phyloP scores from a whole-genome alignment of 2,329 filamentous ascomycete species.

The Ophiosphaerella korrae region DNA sequence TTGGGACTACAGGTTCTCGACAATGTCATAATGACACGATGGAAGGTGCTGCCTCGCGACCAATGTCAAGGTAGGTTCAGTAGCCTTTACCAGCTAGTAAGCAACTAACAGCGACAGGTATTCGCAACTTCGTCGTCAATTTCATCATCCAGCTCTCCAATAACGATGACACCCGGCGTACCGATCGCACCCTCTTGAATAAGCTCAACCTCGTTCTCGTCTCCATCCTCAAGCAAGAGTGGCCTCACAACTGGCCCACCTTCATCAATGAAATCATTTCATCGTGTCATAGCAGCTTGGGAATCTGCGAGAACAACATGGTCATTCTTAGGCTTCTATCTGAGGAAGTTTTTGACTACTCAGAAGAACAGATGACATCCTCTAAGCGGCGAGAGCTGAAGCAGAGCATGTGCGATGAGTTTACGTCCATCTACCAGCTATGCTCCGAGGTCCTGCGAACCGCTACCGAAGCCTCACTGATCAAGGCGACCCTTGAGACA shows the following conservation, averaged over 20 bases:
- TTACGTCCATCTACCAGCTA: conserved; percentile 96
- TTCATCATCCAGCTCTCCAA: conserved; percentile 95
- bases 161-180: conserved; percentile 83
- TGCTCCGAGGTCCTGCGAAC: conserved; percentile 94
- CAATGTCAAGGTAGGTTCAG: conserved; percentile 81
- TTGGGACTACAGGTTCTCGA: conserved; percentile 95
- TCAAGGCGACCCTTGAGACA: conserved; percentile 97
- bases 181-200: conserved; percentile 89
- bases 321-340: conserved; percentile 92
- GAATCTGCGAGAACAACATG: conserved; percentile 99
- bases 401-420: conserved; percentile 98
- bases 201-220: conserved; percentile 98
- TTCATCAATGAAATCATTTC: conserved; percentile 99
- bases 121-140: conserved; percentile 98
- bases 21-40: conserved; percentile 97
- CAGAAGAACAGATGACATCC: conserved; percentile 98
- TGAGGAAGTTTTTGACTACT: conserved; percentile 99
- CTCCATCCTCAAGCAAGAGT: conserved; percentile 98
- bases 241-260: conserved; percentile 99
- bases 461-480: conserved; percentile 82
- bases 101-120: conserved; percentile 63
- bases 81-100: not conserved
- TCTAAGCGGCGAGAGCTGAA: conserved; percentile 95
- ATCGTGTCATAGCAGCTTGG: conserved; percentile 91
- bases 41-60: conserved; percentile 95